phyloP scores from a whole-genome alignment of 169 alveolate genomes.

The Eimeria tenella region DNA sequence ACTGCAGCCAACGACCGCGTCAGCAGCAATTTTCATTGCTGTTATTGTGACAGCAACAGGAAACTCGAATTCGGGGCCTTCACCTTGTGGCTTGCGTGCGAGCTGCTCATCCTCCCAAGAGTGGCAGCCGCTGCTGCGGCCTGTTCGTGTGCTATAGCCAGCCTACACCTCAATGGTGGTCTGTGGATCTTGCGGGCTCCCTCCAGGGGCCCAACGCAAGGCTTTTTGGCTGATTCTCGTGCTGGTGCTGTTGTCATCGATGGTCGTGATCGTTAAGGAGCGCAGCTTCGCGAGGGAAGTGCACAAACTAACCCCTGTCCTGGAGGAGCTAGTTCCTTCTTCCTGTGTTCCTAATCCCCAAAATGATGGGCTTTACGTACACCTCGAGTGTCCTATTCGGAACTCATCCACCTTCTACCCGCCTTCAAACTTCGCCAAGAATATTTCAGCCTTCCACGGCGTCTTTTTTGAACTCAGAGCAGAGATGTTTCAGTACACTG shows the following conservation, averaged over 20 bases:
- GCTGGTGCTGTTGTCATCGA: background rate
- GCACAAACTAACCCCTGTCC: slow-evolving; percentile 47
- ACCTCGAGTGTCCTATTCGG: slow-evolving; percentile 74
- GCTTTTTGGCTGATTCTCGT: background rate
- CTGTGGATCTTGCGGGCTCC: background rate
- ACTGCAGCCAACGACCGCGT: background rate
- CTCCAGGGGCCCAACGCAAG: background rate
- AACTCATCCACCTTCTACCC: slow-evolving; percentile 73
- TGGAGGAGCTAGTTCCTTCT: slow-evolving; percentile 37
- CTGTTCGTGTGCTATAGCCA: background rate
- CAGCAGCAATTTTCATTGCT: background rate
- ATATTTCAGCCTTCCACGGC: slow-evolving; percentile 60
- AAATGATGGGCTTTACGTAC: slow-evolving; percentile 63
- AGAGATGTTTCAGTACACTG: slow-evolving; percentile 66
- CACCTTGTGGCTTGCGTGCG: too few species aligned
- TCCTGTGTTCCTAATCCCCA: slow-evolving; percentile 71
- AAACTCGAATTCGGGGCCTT: background rate
- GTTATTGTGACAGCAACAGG: background rate
- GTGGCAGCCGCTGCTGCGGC: background rate
- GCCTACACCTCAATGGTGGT: background rate
- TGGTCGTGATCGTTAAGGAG: slow-evolving; percentile 13
- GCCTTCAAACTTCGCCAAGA: slow-evolving; percentile 68
- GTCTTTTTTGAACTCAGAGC: slow-evolving; percentile 76
- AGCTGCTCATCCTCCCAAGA: background rate
- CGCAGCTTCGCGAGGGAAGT: slow-evolving; percentile 48